Percentiles rank a stretch among this genome's conserved stretches.
phyloP scores from a whole-genome alignment of 176 grass and related monocot genomes.

The Cenchrus americanus region DNA sequence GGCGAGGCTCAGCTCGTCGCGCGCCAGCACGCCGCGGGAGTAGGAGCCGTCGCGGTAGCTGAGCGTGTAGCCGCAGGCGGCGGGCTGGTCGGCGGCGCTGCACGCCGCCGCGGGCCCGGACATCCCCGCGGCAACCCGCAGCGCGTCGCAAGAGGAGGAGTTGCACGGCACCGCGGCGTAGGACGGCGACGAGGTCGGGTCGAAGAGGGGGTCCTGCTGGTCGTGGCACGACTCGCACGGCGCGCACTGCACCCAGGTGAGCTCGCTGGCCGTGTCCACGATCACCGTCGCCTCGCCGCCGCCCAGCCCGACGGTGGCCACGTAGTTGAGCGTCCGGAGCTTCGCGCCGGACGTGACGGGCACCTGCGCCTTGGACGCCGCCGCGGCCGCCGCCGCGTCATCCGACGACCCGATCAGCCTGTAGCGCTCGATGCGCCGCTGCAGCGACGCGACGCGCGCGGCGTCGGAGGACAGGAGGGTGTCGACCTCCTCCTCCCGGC shows the following conservation, averaged over 20 bases:
- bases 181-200: conserved; percentile 65
- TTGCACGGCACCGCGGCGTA: conserved; percentile 61
- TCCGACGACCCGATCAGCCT: conserved; percentile 2
- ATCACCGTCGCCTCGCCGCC: conserved; percentile 64
- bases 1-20: conserved; percentile 60
- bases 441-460: conserved; percentile 57
- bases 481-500: not conserved
- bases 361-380: conserved; percentile 39
- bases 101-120: not conserved
- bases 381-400: not conserved
- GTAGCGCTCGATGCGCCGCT: conserved; percentile 29
- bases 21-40: conserved; percentile 64
- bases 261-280: conserved; percentile 80
- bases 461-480: conserved; percentile 49
- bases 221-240: conserved; percentile 74
- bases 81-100: conserved; percentile 24
- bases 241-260: conserved; percentile 83
- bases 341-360: conserved; percentile 57
- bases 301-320: conserved; percentile 50
- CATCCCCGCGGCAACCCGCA: conserved; percentile 54
- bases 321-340: conserved; percentile 65
- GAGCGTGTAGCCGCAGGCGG: conserved; percentile 58
- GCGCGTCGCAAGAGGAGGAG: conserved; percentile 56
- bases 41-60: conserved; percentile 79
- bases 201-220: conserved; percentile 74